Conservation (phyloP, 2,329 filamentous ascomycete species). For the Paracamarosporium sp. region DNA sequence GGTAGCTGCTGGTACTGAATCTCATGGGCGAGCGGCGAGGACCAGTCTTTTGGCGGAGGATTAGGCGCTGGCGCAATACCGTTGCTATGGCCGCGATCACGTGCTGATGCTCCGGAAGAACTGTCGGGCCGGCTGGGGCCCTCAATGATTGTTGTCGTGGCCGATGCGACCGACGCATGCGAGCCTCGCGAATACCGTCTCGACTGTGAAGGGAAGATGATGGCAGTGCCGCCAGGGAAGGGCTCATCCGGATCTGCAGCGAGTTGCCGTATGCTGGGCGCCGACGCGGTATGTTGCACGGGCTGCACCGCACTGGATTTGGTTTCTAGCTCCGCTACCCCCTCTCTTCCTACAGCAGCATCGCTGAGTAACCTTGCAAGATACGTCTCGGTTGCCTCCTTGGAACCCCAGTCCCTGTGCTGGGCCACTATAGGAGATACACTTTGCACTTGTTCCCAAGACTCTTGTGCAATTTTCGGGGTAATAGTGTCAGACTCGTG, state of each 20-base stretch:
- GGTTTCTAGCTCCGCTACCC: background rate
- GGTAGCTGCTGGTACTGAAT: constrained; percentile 38
- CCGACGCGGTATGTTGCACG: constrained; percentile 19
- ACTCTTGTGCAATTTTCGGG: constrained; percentile 48
- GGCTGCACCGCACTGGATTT: constrained; percentile 15
- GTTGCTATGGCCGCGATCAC: constrained; percentile 43
- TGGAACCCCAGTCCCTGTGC: constrained; percentile 61
- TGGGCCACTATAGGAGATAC: constrained; percentile 62
- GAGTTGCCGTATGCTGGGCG: constrained; percentile 24
- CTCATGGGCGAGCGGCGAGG: constrained; percentile 27
- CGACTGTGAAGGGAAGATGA: constrained; percentile 44
- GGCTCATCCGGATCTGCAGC: constrained; percentile 32
- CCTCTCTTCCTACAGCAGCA: constrained; percentile 47
- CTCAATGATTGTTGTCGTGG: constrained; percentile 41
- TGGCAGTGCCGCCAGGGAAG: constrained; percentile 42
- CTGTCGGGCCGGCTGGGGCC: constrained; percentile 41
- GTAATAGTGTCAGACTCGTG: constrained; percentile 46
- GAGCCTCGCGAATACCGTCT: constrained; percentile 44
- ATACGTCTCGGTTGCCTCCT: constrained; percentile 62
- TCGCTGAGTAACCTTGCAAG: constrained; percentile 55
- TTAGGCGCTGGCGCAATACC: constrained; percentile 30
- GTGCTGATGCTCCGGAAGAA: constrained; percentile 36
- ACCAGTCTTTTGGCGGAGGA: constrained; percentile 32
- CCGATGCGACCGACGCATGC: constrained; percentile 27
- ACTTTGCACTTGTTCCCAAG: constrained; percentile 51